These are phyloP conservation scores for Fusarium tjaetaba DNA, from an alignment of 2,329 filamentous ascomycete species.

Conservation along the genomic window DNA sequence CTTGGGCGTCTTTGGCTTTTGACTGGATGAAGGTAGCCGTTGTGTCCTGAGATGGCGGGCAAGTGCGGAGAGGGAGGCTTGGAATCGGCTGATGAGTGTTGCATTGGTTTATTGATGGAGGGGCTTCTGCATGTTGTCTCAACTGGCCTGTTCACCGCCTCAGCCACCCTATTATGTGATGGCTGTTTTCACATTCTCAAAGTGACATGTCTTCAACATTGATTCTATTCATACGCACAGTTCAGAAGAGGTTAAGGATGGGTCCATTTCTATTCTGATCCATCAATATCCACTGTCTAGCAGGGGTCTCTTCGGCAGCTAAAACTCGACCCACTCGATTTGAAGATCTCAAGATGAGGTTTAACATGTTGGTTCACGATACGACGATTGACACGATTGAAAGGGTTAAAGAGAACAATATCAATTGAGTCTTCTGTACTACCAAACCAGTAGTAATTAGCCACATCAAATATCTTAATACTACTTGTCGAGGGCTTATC, in stretches of 20 bases:
- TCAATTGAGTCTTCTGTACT: rapidly evolving
- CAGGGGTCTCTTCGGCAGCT: conserved; percentile 30
- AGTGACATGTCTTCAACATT: background rate
- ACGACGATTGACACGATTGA: background rate
- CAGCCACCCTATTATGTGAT: background rate
- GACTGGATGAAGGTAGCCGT: conserved; percentile 12
- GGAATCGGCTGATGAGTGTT: conserved; percentile 34
- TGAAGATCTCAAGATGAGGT: conserved; percentile 22
- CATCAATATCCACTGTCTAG: conserved; percentile 26
- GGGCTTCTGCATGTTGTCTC: conserved; percentile 1
- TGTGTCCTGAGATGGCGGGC: conserved; percentile 13
- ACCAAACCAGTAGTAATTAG: rapidly evolving
- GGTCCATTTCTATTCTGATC: conserved; percentile 9
- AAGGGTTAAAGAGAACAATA: background rate
- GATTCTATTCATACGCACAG: background rate
- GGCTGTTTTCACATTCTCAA: background rate
- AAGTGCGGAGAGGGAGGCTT: conserved; percentile 22
- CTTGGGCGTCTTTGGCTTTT: conserved; percentile 7
- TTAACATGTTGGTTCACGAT: conserved; percentile 1
- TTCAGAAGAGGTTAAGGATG: conserved; percentile 12
- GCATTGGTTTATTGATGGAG: conserved; percentile 4
- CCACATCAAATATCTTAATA: background rate
- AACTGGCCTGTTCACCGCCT: conserved; percentile 4
- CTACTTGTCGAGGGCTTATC: background rate
- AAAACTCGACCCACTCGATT: conserved; percentile 9